Evolutionary conservation across 345 rosid species (phyloP), one percentile per base, ranked within the genome.

Genomic region (Salix exigua): DNA sequence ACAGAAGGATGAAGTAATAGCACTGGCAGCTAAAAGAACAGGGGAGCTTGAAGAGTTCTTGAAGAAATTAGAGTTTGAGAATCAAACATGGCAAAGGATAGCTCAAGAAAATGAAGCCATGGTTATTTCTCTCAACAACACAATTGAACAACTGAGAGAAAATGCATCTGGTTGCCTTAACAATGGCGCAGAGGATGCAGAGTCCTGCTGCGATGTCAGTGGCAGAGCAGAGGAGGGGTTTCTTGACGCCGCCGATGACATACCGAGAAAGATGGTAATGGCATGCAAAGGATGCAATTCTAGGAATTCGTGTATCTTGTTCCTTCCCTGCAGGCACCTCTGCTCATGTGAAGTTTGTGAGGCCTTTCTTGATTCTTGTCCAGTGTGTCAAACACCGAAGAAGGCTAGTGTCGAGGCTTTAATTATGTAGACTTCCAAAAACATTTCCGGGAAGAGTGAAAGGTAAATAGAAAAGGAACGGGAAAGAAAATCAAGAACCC

Each of bases 261-360:
- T 8, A 2, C 14, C 28, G 35, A 44, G 69, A 28, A 28, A 50
- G 74, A 63, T 31, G 72, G 5, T 14, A 75, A 80, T 71, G 79
- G 21, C 81, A 46, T 95, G 99, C 77, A 83, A 33, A 82, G 77
- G 84, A 72, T 95, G 99, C 63, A 81, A 84, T 18, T 60, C 82
- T 82, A 79, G 80, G 63, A 78, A 21, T 71, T 81, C 94, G 85
- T 85, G 92, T 66, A 86, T 95, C 40, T 75, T 95, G 89, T 90
- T 95, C 81, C 86, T 95, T 78, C 99, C 99, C 68, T 95, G 99
- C 78, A 89, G 97, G 81, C 99, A 95, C 82, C 91, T 95, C 31
- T 90, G 94, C 82, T 81, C 94, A 35, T 95, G 99, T 81, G 82
- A 78, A 40, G 77, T 70, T 5, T 95, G 99, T 53, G 93, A 86